Evolutionary conservation across 2,329 filamentous ascomycete species (phyloP).

Genomic region (Fusarium foetens): DNA sequence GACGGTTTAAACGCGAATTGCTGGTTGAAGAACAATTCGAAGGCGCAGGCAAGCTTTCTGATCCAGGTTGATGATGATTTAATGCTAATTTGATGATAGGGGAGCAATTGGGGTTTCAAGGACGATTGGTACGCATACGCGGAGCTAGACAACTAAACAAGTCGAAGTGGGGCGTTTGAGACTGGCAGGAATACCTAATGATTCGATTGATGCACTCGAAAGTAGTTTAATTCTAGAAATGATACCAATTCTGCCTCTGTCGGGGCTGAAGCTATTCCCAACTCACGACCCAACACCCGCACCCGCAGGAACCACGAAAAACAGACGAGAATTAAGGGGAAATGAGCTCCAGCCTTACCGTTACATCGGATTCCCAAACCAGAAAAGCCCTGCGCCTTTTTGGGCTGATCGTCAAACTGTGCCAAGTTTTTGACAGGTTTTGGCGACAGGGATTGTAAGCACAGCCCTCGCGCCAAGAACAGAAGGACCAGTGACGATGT

Average conservation of each 20-base stretch:
- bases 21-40: constrained; percentile 14
- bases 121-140: constrained; percentile 21
- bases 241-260: neutral
- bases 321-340: neutral
- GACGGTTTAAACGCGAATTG: constrained; percentile 8
- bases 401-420: neutral
- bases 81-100: neutral
- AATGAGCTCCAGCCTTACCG: neutral
- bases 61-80: fast-evolving
- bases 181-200: neutral
- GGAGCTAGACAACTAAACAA: neutral
- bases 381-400: neutral
- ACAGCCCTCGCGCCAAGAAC: neutral
- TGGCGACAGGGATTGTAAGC: neutral
- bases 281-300: neutral
- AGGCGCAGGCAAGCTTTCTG: neutral
- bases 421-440: neutral
- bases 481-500: neutral
- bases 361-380: neutral
- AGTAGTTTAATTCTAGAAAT: neutral
- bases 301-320: neutral
- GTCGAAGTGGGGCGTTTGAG: too few species aligned
- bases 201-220: neutral
- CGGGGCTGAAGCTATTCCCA: neutral
- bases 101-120: constrained; percentile 14